Base-by-base conservation (phyloP, 345 rosid genomes). In the Erodium maritimum region DNA sequence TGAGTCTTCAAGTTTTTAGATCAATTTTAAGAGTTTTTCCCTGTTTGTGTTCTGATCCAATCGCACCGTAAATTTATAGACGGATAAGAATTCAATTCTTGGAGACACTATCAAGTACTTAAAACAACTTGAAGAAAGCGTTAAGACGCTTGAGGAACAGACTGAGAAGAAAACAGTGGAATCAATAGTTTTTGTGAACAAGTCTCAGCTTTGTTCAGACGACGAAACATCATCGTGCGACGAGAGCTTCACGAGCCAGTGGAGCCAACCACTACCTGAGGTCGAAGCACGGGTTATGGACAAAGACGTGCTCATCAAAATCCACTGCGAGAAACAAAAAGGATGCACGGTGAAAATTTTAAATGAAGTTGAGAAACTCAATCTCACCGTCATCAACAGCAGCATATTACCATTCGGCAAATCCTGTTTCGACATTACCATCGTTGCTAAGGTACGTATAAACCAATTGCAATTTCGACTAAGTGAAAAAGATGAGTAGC, bases 391-490 rank as follows among this genome's bases (percentile, higher is more conserved):
- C 11, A 5, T 65, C 19, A 65, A 65, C 22, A 68, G 62, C 64
- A 64, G 55, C 2, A 61, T 64, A 5, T 23, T 73, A 21, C 67
- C 67, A n/a, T 73, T 73, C 22, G 77, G 77, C 19, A 61, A 60
- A 45, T 52, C 54, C 25, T 46, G 55, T 46, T 60, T 61, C 1
- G 67, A 73, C 52, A 20, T 65, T 12, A 65, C 77, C 21, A 34
- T 68, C 25, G 59, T 68, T 21, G 73, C 77, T 21, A 61, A 65
- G 71, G 75, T 71, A 18, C 6, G 18, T 17, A 18, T 19, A 50
- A 50, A 19, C 19, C 17, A 5, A 14, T 14, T 9, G 53, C 53
- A 4, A 16, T 50, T 16, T 5, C 5, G 18, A 16, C 53, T 50
- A 14, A 0, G 17, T 10, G 19, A 16, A 17, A 50, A 0, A 0